phyloP scores from a whole-genome alignment of 2,329 filamentous ascomycete species.

The Exophiala alcalophila region DNA sequence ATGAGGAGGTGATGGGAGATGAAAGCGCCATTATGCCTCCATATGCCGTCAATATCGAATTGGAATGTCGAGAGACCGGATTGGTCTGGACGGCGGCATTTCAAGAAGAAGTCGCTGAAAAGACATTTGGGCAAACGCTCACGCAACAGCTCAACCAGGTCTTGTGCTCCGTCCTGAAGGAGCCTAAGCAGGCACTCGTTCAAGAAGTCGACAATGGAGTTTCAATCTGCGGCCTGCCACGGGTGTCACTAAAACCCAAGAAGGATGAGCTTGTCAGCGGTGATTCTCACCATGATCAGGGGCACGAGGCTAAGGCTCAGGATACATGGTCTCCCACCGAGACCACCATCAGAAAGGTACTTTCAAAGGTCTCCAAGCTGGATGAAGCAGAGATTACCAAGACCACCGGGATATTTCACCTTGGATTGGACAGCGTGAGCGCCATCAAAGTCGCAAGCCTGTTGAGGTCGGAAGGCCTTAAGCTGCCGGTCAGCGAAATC shows the following conservation, averaged over 20 bases:
- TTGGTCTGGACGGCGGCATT: conserved; percentile 72
- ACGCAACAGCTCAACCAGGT: conserved; percentile 59
- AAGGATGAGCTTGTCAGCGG: too few species aligned
- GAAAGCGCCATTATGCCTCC: conserved; percentile 67
- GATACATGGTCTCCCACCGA: conserved; percentile 36
- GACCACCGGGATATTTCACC: conserved; percentile 69
- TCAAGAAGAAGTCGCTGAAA: conserved; percentile 55
- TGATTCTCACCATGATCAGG: neutral
- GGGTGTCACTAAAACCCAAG: neutral
- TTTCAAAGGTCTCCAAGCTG: conserved; percentile 59
- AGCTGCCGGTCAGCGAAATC: conserved; percentile 67
- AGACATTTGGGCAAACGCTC: conserved; percentile 49
- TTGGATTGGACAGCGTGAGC: conserved; percentile 88
- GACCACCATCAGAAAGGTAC: conserved; percentile 44
- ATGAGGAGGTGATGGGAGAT: conserved; percentile 53
- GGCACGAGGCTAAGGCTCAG: neutral
- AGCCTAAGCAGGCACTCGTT: conserved; percentile 53
- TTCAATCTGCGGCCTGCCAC: conserved; percentile 63
- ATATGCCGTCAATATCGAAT: conserved; percentile 78
- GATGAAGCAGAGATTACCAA: conserved; percentile 57
- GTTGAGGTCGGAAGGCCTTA: conserved; percentile 61
- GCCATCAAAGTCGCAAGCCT: conserved; percentile 78
- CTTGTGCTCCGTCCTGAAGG: conserved; percentile 55
- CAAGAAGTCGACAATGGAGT: neutral
- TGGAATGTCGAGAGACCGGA: conserved; percentile 58